These are phyloP conservation scores for Niebla homalea DNA, from an alignment of 495 filamentous ascomycete species.

Conservation along the genomic window DNA sequence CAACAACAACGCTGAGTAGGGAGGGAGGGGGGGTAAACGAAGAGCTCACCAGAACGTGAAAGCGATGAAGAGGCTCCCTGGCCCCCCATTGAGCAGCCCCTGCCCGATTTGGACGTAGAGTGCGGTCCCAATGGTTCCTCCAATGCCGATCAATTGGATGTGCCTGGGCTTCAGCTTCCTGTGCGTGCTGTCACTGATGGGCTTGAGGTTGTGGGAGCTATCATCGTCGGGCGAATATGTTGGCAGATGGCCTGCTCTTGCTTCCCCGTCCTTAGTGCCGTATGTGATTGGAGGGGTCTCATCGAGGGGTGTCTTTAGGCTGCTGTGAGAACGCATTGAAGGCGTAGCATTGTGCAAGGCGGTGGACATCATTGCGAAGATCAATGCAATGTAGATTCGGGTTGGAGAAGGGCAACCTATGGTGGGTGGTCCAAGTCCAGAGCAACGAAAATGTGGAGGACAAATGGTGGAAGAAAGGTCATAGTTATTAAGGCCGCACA, in stretches of 20 bases:
- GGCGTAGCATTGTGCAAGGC: neutral
- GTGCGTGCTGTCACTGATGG: slow-evolving; percentile 32
- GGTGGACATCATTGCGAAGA: neutral
- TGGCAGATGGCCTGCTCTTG: neutral
- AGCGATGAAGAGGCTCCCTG: slow-evolving; percentile 61
- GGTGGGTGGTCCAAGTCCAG: no score
- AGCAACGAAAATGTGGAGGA: no score
- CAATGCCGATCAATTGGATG: slow-evolving; percentile 63
- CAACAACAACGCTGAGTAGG: neutral
- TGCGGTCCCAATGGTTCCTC: slow-evolving; percentile 64
- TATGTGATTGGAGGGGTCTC: neutral
- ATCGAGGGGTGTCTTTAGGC: neutral
- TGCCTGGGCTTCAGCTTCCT: slow-evolving; percentile 52
- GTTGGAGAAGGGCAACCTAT: neutral
- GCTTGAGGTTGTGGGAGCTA: slow-evolving; percentile 7
- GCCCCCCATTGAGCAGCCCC: slow-evolving; percentile 55
- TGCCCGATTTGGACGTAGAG: slow-evolving; percentile 60
- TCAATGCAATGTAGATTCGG: neutral
- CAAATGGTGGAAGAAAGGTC: no score
- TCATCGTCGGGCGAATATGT: slow-evolving; percentile 1
- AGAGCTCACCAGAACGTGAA: slow-evolving; percentile 52
- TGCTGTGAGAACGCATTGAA: neutral
- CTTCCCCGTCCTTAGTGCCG: slow-evolving; percentile 4
- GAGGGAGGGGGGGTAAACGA: neutral
- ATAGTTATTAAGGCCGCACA: no score